Evolutionary conservation across 1,284 basidiomycete species (phyloP), one percentile per base, ranked within the genome.

Genomic region (Ustilago crameri): DNA sequence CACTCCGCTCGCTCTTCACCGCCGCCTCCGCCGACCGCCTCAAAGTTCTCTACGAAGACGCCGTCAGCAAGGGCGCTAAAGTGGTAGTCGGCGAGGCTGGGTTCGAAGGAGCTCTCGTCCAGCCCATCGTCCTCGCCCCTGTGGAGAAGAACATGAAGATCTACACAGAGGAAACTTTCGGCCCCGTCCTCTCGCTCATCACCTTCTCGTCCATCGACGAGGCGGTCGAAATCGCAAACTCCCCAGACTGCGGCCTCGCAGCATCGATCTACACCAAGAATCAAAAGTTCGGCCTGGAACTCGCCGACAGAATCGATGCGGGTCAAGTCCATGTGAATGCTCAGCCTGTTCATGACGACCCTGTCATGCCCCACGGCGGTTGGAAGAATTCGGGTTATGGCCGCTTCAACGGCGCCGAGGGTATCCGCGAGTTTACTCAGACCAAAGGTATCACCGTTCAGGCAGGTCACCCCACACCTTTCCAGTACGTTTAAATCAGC

Each of bases 391-490:
- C 54, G 5, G 80, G 78, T 20, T 79, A 75, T 51, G 69, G 58
- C 34, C 44, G 63, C 34, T 73, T 78, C 51, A 76, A 52, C 68
- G 95, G 95, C 14, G 90, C 91, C 0, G 95, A 98, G 85, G 95
- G 95, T 26, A 86, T 98, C 32, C 89, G 92, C 27, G 87, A 91
- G 8, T 85, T 98, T 45, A 95, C 93, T 48, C 92, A 91, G 79
- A 87, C 91, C 48, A 98, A 98, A 81, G 90, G 91, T 8, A 89
- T 98, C 46, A 89, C 93, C 34, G 86, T 64, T 18, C 63, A 66
- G 27, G 9, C 43, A 10, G 69, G 69, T 32, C 40, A 50, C 18
- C 24, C 56, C 1, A 60, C 42, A 7, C 69, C 69, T 17, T 72
- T 72, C 59, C 44, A 52, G 1, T 66, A 42, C 17, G 51, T 71